These are phyloP conservation scores for Microbotryum saponariae DNA, from an alignment of 1,284 basidiomycete genomes.

Conservation along the genomic window DNA sequence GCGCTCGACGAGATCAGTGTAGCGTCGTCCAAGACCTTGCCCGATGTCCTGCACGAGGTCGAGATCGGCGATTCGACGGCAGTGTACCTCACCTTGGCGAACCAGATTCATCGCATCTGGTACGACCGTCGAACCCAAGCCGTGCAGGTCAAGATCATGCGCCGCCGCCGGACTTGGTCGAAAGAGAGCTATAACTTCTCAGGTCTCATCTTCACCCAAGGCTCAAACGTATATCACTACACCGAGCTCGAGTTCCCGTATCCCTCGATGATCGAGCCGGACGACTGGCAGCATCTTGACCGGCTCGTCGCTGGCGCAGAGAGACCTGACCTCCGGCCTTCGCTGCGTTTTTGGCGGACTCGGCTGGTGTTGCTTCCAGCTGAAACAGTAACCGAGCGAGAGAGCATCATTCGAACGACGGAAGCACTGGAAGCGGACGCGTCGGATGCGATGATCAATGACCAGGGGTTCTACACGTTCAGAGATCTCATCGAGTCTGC, in stretches of 20 bases:
- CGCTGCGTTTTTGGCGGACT: constrained; percentile 73
- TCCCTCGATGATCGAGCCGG: constrained; percentile 28
- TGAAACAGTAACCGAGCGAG: constrained; percentile 53
- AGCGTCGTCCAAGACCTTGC: constrained; percentile 27
- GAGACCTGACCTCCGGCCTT: constrained; percentile 33
- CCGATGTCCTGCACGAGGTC: constrained; percentile 28
- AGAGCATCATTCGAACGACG: constrained; percentile 56
- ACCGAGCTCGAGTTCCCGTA: constrained; percentile 41
- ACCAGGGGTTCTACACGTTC: constrained; percentile 23
- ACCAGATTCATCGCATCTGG: constrained; percentile 86
- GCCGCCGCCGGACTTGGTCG: constrained; percentile 60
- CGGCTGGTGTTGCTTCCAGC: constrained; percentile 91
- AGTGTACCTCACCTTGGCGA: constrained; percentile 86
- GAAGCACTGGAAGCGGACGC: constrained; percentile 46
- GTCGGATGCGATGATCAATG: constrained; percentile 24
- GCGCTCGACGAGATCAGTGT: constrained; percentile 22
- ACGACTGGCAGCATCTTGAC: constrained; percentile 43
- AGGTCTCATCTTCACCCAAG: constrained; percentile 84
- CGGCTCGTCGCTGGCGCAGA: constrained; percentile 41
- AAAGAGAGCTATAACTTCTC: constrained; percentile 64
- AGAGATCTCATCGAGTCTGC: constrained; percentile 49
- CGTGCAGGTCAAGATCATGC: constrained; percentile 80
- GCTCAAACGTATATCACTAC: constrained; percentile 70
- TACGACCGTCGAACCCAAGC: constrained; percentile 69
- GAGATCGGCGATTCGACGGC: constrained; percentile 40